These are phyloP conservation scores for Taphrina flavorubra DNA, from an alignment of 1,139 yeast species.

Conservation along the genomic window DNA sequence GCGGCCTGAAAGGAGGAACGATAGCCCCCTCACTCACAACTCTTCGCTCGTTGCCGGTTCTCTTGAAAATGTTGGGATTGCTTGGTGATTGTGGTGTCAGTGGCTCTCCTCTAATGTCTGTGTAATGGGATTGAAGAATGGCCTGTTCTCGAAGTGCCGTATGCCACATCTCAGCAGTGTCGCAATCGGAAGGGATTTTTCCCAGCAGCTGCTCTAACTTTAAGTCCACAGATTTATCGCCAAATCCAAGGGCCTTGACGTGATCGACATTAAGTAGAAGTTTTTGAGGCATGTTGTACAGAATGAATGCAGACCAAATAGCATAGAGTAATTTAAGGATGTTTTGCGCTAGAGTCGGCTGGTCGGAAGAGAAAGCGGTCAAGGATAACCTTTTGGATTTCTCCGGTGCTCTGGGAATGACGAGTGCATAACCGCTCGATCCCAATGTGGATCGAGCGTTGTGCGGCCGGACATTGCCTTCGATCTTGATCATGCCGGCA, in stretches of 20 bases:
- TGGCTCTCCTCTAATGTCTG: slow-evolving; percentile 5
- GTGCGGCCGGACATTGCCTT: slow-evolving; percentile 15
- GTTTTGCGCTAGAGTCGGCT: slow-evolving; percentile 12
- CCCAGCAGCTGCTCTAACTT: slow-evolving; percentile 10
- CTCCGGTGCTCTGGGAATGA: slow-evolving; percentile 18
- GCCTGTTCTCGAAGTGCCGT: slow-evolving; percentile 21
- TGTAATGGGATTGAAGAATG: slow-evolving; percentile 17
- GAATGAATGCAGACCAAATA: slow-evolving; percentile 20
- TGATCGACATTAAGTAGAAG: slow-evolving; percentile 27
- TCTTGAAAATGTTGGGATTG: background rate
- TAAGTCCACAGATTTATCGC: background rate
- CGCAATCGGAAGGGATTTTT: background rate
- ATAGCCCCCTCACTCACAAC: slow-evolving; percentile 37
- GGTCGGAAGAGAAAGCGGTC: background rate
- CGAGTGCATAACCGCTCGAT: slow-evolving; percentile 11
- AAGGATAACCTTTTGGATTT: slow-evolving; percentile 11
- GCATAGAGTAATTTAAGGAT: slow-evolving; percentile 26
- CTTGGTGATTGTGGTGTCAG: slow-evolving; percentile 4
- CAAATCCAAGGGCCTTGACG: slow-evolving; percentile 23
- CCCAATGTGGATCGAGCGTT: background rate
- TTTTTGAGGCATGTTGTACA: slow-evolving; percentile 23
- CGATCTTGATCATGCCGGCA: slow-evolving; percentile 26
- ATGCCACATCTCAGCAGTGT: slow-evolving; percentile 17
- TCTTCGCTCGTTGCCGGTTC: slow-evolving; percentile 27
- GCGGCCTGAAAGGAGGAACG: slow-evolving; percentile 8